These are phyloP conservation scores for Penicillium bovifimosum DNA, from an alignment of 495 filamentous ascomycete species.

Conservation along the genomic window DNA sequence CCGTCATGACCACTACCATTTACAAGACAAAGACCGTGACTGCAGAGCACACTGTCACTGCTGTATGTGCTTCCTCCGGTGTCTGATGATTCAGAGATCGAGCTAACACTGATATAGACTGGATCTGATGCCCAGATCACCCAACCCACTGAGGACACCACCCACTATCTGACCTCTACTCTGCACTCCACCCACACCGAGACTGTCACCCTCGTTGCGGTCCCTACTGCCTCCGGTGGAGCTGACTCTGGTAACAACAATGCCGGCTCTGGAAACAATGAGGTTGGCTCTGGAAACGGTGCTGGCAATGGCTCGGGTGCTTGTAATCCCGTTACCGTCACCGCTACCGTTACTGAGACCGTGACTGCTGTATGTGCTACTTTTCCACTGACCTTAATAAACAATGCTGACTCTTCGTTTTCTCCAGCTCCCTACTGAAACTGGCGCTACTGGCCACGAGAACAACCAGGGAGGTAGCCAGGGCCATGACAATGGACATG, in stretches of 20 bases:
- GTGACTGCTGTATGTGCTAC: constrained; percentile 22
- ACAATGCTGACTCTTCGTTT: not conserved
- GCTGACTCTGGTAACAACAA: constrained; percentile 12
- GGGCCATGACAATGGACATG: not conserved
- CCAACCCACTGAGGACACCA: constrained; percentile 3
- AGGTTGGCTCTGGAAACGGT: constrained; percentile 14
- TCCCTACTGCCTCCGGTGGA: constrained; percentile 14
- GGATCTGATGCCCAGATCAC: not conserved
- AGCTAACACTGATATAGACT: constrained; percentile 15
- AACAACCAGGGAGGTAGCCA: constrained; percentile 8
- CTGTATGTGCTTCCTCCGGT: constrained; percentile 23
- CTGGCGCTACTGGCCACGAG: constrained; percentile 7
- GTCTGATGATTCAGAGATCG: not conserved
- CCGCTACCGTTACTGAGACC: constrained; percentile 24
- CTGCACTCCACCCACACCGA: constrained; percentile 25
- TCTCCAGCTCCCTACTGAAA: constrained; percentile 10
- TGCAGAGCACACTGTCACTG: constrained; percentile 33
- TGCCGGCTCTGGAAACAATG: constrained; percentile 13
- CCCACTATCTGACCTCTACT: constrained; percentile 17
- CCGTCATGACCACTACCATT: constrained; percentile 53
- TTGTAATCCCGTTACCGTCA: constrained; percentile 22
- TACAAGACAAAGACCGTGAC: constrained; percentile 46
- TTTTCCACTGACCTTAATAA: not conserved
- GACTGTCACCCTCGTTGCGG: constrained; percentile 28
- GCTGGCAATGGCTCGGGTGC: constrained; percentile 14